Evolutionary conservation across 495 filamentous ascomycete species (phyloP), one percentile per base, ranked within the genome.

Genomic region (Cenococcum geophilum): DNA sequence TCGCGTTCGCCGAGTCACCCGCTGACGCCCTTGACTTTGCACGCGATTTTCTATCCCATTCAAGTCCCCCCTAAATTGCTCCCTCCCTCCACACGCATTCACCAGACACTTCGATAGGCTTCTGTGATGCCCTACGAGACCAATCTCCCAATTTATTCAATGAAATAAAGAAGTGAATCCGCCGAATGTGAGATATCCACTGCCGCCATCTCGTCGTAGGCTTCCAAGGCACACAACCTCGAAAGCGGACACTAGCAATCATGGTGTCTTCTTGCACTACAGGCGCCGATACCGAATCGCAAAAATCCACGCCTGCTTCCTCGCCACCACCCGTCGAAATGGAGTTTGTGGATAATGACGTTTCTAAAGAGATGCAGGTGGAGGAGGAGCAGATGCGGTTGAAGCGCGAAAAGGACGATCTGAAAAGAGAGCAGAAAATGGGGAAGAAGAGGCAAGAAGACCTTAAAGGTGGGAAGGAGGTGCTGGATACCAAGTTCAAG

Each of bases 381-480:
- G 81, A 85, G 58, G 83, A 86, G 61, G 75, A 78, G 55, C 73
- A 73, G 51, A 80, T 82, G 37, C 71, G 73, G 0, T 58, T 55
- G 20, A 70, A 64, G 32, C 82, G 85, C 60, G 71, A 77, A 9
- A 77, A 78, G 62, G 74, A 70, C 60, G 71, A 74, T 25, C 74
- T 76, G 63, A 80, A 79, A 64, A 72, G 75, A 42, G 79, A 78
- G 64, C 74, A 76, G 57, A 71, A 76, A 43, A 67, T 77, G 23
- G 70, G 81, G 36, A 79, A 79, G 18, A 75, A 80, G 55, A 68
- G 74, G 21, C 67, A 78, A 64, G 63, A 74, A 37, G 71, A 76
- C 37, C 27, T 79, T 12, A 68, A 76, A 21, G 72, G 71, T 27
- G 75, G 76, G 12, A 74, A 73, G 37, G 82, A 85, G 59, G 80